phyloP scores from a whole-genome alignment of 495 filamentous ascomycete species.

The Wilcoxina mikolae region DNA sequence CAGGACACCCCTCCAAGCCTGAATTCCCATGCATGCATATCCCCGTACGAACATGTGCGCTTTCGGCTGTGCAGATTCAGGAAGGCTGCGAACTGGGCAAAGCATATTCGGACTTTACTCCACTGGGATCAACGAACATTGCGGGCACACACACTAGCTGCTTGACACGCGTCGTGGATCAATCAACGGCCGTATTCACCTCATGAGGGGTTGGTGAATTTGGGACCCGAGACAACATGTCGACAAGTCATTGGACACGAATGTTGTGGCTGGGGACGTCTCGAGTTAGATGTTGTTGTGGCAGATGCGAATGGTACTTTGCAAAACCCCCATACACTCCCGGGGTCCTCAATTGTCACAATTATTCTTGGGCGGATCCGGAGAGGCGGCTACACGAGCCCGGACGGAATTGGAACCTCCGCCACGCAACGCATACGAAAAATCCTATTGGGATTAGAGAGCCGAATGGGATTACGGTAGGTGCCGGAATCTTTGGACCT shows the following conservation, averaged over 20 bases:
- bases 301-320: neutral
- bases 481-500: neutral
- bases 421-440: neutral
- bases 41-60: neutral
- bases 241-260: constrained; percentile 3
- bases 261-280: neutral
- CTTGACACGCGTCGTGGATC: constrained; percentile 5
- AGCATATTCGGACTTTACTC: neutral
- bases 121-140: constrained; percentile 1
- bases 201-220: neutral
- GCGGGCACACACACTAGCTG: neutral
- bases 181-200: neutral
- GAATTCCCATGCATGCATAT: neutral
- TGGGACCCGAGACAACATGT: neutral
- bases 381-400: constrained; percentile 4
- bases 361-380: neutral
- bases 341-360: neutral
- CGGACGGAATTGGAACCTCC: neutral
- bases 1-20: neutral
- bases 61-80: constrained; percentile 1
- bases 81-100: constrained; percentile 1
- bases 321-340: neutral
- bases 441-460: neutral
- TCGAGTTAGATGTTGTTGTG: neutral
- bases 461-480: neutral